These are phyloP conservation scores for Pelargonium cotyledonis DNA, from an alignment of 441 rosid genomes.

Conservation along the genomic window DNA sequence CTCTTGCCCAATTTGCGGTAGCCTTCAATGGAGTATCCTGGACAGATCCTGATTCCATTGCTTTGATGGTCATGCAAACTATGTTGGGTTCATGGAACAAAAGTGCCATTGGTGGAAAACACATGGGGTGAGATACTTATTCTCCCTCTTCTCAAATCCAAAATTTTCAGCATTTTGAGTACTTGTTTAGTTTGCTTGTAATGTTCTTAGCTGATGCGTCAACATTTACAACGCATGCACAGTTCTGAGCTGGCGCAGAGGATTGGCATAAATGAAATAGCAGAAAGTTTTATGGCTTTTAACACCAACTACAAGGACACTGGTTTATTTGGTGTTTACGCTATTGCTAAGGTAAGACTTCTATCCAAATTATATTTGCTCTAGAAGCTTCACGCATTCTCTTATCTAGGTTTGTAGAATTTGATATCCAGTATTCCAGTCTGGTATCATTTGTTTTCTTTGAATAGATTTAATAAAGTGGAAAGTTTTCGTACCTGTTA, in stretches of 20 bases:
- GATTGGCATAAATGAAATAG: slow-evolving; percentile 78
- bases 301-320: slow-evolving; percentile 99
- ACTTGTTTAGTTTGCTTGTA: not conserved
- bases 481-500: no score
- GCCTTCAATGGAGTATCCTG: slow-evolving; percentile 97
- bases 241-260: slow-evolving; percentile 88
- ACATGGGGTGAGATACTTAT: slow-evolving; percentile 63
- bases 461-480: no score
- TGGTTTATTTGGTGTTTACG: slow-evolving; percentile 94
- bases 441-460: no score
- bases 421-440: not conserved
- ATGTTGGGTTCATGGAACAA: slow-evolving; percentile 98
- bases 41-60: slow-evolving; percentile 96
- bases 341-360: slow-evolving; percentile 80
- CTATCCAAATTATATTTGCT: not conserved
- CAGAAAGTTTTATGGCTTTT: slow-evolving; percentile 96
- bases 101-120: slow-evolving; percentile 84
- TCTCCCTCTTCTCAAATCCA: not conserved
- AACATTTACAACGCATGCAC: slow-evolving; percentile 24
- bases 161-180: no score
- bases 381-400: not conserved
- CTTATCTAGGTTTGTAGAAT: not conserved
- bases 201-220: not conserved
- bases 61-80: slow-evolving; percentile 95
- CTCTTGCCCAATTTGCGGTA: slow-evolving; percentile 96